phyloP scores from a whole-genome alignment of 2,329 filamentous ascomycete species.

The Dactylellina leptospora region DNA sequence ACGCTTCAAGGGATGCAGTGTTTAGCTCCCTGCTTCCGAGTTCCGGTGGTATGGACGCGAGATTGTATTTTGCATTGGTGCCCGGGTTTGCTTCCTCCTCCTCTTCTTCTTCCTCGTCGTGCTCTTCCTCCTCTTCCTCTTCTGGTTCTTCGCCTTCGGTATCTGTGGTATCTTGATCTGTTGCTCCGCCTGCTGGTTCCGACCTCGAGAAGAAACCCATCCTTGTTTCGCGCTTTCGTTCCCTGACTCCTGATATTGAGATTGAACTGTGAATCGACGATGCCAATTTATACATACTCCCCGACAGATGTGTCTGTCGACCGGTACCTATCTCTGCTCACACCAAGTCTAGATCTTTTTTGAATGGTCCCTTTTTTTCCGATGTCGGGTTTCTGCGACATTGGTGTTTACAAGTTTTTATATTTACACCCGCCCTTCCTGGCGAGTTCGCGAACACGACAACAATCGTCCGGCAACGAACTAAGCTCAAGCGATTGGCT shows the following conservation, averaged over 20 bases:
- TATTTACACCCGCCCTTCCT: not conserved
- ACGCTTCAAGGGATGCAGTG: slow-evolving; percentile 60
- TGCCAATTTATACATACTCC: slow-evolving; percentile 33
- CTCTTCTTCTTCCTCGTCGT: slow-evolving; percentile 6
- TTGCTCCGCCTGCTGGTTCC: not conserved
- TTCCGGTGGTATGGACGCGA: slow-evolving; percentile 1
- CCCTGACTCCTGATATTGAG: slow-evolving; percentile 25
- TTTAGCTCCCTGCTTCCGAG: slow-evolving; percentile 54
- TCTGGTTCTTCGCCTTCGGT: slow-evolving; percentile 9
- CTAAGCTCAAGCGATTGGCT: not conserved
- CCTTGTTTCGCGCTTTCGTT: slow-evolving; percentile 26
- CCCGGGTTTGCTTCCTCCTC: not conserved
- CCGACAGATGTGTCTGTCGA: not conserved
- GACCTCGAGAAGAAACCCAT: slow-evolving; percentile 36
- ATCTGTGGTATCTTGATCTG: slow-evolving; percentile 6
- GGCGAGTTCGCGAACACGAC: slow-evolving; percentile 1
- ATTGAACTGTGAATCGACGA: slow-evolving; percentile 35
- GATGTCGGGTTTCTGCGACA: not conserved
- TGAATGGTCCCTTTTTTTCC: not conserved
- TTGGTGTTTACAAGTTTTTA: not conserved
- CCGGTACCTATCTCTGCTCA: not conserved
- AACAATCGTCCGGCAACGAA: slow-evolving; percentile 11
- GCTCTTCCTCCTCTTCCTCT: slow-evolving; percentile 6
- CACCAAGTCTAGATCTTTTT: not conserved
- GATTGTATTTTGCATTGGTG: slow-evolving; percentile 5